phyloP scores from a whole-genome alignment of 1,139 yeast species.

The Ashbya aceris region DNA sequence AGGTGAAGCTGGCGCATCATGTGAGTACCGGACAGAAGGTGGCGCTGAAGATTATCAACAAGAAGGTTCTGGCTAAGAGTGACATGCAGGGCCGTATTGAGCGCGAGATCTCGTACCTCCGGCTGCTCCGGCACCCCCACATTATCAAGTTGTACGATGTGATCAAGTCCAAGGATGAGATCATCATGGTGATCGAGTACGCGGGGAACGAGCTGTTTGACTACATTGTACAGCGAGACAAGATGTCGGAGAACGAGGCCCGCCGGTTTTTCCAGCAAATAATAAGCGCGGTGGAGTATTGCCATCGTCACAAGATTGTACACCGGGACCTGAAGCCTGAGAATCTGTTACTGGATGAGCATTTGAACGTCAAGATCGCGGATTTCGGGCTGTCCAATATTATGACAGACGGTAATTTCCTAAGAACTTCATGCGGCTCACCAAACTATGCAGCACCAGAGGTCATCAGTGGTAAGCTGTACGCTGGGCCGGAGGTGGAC shows the following conservation, averaged over 20 bases:
- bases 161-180: conserved; percentile 90
- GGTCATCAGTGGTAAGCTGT: conserved; percentile 89
- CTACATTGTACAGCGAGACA: conserved; percentile 89
- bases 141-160: conserved; percentile 94
- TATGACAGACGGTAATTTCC: conserved; percentile 96
- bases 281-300: conserved; percentile 94
- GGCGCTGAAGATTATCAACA: conserved; percentile 87
- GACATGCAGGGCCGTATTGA: conserved; percentile 98
- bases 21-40: conserved; percentile 87
- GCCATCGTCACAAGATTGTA: conserved; percentile 95
- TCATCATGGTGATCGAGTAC: conserved; percentile 94
- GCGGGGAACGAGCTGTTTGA: conserved; percentile 96
- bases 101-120: conserved; percentile 82
- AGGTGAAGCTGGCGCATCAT: conserved; percentile 92
- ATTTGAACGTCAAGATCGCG: conserved; percentile 88
- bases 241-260: conserved; percentile 92
- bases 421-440: conserved; percentile 93
- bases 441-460: conserved; percentile 99
- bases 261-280: conserved; percentile 94
- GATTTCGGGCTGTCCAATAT: conserved; percentile 93
- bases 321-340: conserved; percentile 86
- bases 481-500: conserved; percentile 98
- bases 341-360: conserved; percentile 81
- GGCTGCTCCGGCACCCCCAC: conserved; percentile 91
- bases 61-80: conserved; percentile 86